A percentile compares a stretch with the other conserved stretches of the same genome.
phyloP scores from a whole-genome alignment of 306 rosid genomes.

The Canavalia ensiformis region DNA sequence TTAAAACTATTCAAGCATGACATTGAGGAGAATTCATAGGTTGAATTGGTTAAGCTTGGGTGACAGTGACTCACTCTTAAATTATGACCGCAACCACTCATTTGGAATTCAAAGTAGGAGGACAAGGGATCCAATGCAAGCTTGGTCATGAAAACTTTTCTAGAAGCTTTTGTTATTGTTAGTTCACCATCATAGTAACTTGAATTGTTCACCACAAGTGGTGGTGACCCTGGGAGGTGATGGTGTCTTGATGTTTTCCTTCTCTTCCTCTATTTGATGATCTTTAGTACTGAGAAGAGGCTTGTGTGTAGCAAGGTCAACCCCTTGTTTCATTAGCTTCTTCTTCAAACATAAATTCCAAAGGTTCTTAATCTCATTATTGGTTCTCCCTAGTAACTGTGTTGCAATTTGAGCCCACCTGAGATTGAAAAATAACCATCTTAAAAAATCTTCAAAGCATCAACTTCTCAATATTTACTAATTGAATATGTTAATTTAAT shows the following conservation, averaged over 20 bases:
- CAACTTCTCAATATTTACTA: too few relatives aligned
- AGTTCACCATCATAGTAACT: conserved; percentile 52
- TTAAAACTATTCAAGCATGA: conserved; percentile 72
- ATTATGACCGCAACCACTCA: conserved; percentile 45
- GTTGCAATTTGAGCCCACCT: too few relatives aligned
- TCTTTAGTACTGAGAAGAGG: conserved; percentile 52
- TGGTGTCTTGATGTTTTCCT: conserved; percentile 47
- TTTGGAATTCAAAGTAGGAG: conserved; percentile 60
- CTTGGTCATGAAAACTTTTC: conserved; percentile 49
- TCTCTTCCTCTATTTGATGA: conserved; percentile 51
- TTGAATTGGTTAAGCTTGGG: conserved; percentile 48
- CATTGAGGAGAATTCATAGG: conserved; percentile 64
- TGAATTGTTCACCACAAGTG: too few relatives aligned
- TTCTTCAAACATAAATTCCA: conserved; percentile 96
- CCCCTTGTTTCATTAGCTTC: conserved; percentile 94
- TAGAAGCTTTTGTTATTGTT: conserved; percentile 52
- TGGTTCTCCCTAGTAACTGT: conserved; percentile 92
- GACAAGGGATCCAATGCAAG: conserved; percentile 61
- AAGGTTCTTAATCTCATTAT: conserved; percentile 90
- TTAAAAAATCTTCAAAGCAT: too few relatives aligned
- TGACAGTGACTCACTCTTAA: conserved; percentile 35
- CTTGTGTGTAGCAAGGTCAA: conserved; percentile 91
- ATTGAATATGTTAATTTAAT: too few relatives aligned
- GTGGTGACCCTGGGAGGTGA: conserved; percentile 60
- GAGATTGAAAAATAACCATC: too few relatives aligned